Evolutionary conservation across 2,329 filamentous ascomycete genomes (phyloP).

Genomic region (Lithohypha guttulata): DNA sequence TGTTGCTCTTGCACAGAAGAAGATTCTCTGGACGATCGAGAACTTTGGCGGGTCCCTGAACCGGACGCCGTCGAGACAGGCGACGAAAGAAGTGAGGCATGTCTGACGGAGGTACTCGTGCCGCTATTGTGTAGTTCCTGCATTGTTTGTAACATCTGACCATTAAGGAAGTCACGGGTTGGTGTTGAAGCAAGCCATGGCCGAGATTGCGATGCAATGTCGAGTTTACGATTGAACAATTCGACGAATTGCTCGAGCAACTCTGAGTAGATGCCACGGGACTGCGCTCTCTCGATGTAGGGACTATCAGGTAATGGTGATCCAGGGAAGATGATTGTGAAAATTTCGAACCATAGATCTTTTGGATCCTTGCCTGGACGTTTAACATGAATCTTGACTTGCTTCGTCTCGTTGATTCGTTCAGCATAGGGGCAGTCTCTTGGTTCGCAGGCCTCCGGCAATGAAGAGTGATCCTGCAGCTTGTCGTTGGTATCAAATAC

Average conservation of each 20-base stretch:
- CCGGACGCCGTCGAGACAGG: background rate
- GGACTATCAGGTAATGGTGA: constrained; percentile 15
- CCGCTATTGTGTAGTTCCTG: background rate
- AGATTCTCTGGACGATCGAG: background rate
- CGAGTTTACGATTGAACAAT: constrained; percentile 1
- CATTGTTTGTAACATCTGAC: constrained; percentile 7
- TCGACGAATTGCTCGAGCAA: constrained; percentile 7
- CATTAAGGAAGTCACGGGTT: background rate
- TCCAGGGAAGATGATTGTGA: constrained; percentile 18
- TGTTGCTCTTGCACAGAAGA: background rate
- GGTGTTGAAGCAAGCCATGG: constrained; percentile 2
- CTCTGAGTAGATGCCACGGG: background rate
- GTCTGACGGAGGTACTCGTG: background rate
- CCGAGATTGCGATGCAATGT: background rate
- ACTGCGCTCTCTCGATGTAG: constrained; percentile 10
- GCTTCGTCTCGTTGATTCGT: constrained; percentile 18
- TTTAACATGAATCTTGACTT: constrained; percentile 18
- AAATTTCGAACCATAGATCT: constrained; percentile 20
- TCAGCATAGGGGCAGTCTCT: constrained; percentile 20
- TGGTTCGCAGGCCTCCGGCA: constrained; percentile 8
- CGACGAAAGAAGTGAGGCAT: background rate
- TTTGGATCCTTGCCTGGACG: constrained; percentile 15
- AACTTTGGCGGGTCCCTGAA: background rate
- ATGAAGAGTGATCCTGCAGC: constrained; percentile 13
- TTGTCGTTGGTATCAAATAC: constrained; percentile 13